phyloP scores from a whole-genome alignment of 495 filamentous ascomycete genomes.

The Sordaria brevicollis region DNA sequence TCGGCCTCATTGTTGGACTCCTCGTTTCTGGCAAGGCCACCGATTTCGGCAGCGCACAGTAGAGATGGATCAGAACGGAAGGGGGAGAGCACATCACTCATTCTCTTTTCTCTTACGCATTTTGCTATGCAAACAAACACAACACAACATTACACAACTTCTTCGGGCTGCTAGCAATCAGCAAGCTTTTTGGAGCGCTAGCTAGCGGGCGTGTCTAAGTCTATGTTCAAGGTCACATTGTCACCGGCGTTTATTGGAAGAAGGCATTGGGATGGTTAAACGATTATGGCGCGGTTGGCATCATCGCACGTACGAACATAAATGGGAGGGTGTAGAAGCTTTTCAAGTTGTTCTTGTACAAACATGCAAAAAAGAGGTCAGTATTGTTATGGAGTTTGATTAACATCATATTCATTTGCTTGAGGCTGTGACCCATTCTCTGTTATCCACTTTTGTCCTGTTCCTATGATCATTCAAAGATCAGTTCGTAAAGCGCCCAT shows the following conservation, averaged over 20 bases:
- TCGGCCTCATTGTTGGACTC: conserved; percentile 90
- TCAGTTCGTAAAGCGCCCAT: conserved; percentile 29
- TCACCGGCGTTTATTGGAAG: conserved; percentile 26
- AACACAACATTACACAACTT: neutral
- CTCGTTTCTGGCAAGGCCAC: conserved; percentile 71
- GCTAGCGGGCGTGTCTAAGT: conserved; percentile 12
- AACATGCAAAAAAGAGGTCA: conserved; percentile 19
- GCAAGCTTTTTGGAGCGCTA: neutral
- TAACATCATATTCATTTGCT: neutral
- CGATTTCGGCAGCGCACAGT: conserved; percentile 52
- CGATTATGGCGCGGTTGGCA: conserved; percentile 15
- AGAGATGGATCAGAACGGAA: neutral
- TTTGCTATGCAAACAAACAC: neutral
- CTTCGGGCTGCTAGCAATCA: neutral
- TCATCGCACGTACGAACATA: conserved; percentile 9
- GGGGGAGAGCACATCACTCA: neutral
- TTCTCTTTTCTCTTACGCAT: neutral
- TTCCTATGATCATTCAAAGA: conserved; percentile 2
- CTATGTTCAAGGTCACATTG: conserved; percentile 16
- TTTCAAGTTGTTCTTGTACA: neutral
- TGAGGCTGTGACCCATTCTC: neutral
- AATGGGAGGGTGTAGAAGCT: conserved; percentile 12
- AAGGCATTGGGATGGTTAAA: conserved; percentile 14
- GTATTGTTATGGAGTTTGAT: conserved; percentile 7
- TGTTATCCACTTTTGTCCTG: neutral